These are phyloP conservation scores for Sporothrix brasiliensis DNA, from an alignment of 2,329 filamentous ascomycete genomes.

Conservation along the genomic window DNA sequence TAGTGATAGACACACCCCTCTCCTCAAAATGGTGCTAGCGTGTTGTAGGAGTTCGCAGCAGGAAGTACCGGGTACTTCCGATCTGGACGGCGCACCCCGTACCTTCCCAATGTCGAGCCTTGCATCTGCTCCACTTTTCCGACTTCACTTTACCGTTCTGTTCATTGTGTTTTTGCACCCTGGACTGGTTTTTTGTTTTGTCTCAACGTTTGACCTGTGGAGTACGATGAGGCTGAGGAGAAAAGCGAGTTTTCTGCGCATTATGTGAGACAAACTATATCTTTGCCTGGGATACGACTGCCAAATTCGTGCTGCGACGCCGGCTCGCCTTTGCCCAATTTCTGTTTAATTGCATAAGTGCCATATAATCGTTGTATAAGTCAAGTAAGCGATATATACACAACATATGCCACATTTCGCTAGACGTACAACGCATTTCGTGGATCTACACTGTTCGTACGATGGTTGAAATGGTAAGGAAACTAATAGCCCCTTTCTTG, in stretches of 20 bases:
- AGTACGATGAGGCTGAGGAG: not conserved
- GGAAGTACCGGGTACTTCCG: slow-evolving; percentile 22
- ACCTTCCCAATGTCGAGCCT: too few relatives aligned
- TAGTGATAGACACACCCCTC: slow-evolving; percentile 33
- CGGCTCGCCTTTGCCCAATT: not conserved
- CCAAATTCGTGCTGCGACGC: too few relatives aligned
- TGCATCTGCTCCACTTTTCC: not conserved
- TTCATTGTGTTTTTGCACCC: not conserved
- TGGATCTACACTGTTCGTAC: too few relatives aligned
- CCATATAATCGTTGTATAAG: too few relatives aligned
- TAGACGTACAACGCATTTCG: too few relatives aligned
- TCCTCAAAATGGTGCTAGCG: slow-evolving; percentile 16
- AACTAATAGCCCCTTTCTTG: too few relatives aligned
- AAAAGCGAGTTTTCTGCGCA: not conserved
- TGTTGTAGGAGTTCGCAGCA: not conserved
- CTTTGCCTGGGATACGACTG: not conserved
- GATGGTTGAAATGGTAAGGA: too few relatives aligned
- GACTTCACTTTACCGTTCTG: not conserved
- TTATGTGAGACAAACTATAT: not conserved
- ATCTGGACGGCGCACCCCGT: not conserved
- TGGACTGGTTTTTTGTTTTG: not conserved
- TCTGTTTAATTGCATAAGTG: too few relatives aligned
- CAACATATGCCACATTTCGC: too few relatives aligned
- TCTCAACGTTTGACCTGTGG: not conserved
- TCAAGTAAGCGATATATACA: too few relatives aligned